Percentiles rank a stretch among this genome's conserved stretches.
Evolutionary conservation across 176 grass and related monocot species (phyloP).

Genomic region (Bothriochloa decipiens): DNA sequence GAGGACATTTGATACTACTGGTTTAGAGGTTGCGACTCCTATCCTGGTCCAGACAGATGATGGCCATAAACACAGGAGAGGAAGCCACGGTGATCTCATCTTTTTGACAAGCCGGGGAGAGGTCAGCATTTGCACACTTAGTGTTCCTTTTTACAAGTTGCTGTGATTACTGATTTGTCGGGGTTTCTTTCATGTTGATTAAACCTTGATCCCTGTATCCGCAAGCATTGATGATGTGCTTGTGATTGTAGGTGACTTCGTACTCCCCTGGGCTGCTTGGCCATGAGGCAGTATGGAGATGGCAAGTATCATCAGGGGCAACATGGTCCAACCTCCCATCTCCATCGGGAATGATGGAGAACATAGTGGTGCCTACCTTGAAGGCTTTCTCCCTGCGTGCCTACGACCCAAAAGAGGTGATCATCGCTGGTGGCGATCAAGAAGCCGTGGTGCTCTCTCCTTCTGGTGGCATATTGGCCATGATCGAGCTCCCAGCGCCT

Average conservation of each 20-base stretch:
- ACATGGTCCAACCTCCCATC: constrained; percentile 98
- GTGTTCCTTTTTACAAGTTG: not conserved
- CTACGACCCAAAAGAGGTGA: constrained; percentile 64
- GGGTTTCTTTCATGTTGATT: constrained; percentile 2
- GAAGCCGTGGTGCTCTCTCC: constrained; percentile 86
- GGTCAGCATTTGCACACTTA: constrained; percentile 48
- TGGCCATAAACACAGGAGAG: constrained; percentile 91
- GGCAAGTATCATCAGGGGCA: constrained; percentile 87
- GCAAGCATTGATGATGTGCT: constrained; percentile 1
- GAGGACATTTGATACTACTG: constrained; percentile 68
- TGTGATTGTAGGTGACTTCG: constrained; percentile 67
- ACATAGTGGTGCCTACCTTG: constrained; percentile 80
- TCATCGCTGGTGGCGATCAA: constrained; percentile 75
- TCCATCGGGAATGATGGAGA: constrained; percentile 88
- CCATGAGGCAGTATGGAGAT: constrained; percentile 84
- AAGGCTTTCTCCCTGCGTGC: constrained; percentile 67
- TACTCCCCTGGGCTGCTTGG: constrained; percentile 80
- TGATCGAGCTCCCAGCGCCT: constrained; percentile 74
- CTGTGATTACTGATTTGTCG: not conserved
- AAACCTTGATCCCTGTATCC: not conserved
- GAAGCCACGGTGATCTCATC: constrained; percentile 89
- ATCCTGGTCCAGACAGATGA: constrained; percentile 78
- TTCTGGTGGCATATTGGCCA: constrained; percentile 65
- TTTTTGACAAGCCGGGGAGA: constrained; percentile 92
- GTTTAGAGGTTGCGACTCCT: constrained; percentile 84